Base-by-base conservation (phyloP, 169 alveolate genomes). In the Plasmodium fragile region DNA sequence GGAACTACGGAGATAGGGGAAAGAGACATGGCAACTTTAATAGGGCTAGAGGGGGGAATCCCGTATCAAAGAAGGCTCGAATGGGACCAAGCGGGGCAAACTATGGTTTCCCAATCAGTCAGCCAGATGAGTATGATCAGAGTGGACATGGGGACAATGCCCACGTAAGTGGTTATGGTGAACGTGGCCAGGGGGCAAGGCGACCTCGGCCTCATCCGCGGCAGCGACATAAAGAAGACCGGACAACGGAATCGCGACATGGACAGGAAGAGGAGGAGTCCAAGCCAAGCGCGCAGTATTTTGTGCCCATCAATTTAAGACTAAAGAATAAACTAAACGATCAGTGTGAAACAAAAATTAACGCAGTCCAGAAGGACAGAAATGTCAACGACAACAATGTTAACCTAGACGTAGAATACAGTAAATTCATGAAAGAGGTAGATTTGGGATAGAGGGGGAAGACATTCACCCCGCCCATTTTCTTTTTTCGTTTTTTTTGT, bases 251-350 rank as follows among this genome's bases (percentile, higher is more conserved):
- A 65, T 4, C n/a, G 36, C 11, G n/a, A 3, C 75, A 65, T 49
- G 25, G 59, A n/a, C 32, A 65, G n/a, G 36, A 28, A 65, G 75
- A 25, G 36, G 36, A 18, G n/a, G n/a, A n/a, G n/a, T 36, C 75
- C 36, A 7, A 18, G 75, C 36, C 39, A 25, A 65, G 4, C 30
- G 53, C 16, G 13, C 93, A 87, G 52, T 87, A 87, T 77, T 87
- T 87, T 49, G 83, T 87, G 30, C 93, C 93, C 32, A 87, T 87
- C 71, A 87, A 87, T 53, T 87, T 87, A 65, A 75, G 93, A 55
- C 52, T 87, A 77, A 87, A 87, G 71, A 87, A 87, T 71, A 87
- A 87, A 79, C 81, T 87, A 49, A 77, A 32, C 69, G 93, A 87
- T 49, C 28, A 41, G 45, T 87, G 93, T 45, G 93, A 87, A 77